Evolutionary conservation across 2,329 filamentous ascomycete genomes (phyloP).

Genomic region (Coniochaeta sp.): DNA sequence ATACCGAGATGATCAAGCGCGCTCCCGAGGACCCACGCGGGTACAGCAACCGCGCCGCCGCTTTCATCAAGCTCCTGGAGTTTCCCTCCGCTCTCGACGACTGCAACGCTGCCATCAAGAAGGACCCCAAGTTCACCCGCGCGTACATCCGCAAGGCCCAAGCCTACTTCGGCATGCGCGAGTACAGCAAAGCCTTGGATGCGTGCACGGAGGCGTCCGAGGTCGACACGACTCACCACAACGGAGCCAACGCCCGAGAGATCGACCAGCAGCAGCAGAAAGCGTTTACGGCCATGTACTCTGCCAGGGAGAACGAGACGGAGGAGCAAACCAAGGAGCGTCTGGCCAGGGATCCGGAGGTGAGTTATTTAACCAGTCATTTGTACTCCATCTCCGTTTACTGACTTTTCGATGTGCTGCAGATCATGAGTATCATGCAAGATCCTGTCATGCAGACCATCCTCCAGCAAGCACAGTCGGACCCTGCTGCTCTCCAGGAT

Average conservation of each 20-base stretch:
- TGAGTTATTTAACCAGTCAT: slow-evolving; percentile 38
- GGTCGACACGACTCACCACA: slow-evolving; percentile 63
- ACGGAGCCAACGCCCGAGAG: slow-evolving; percentile 76
- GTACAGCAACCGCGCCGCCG: slow-evolving; percentile 95
- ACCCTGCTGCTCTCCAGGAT: slow-evolving; percentile 87
- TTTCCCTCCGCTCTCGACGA: slow-evolving; percentile 92
- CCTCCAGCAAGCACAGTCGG: slow-evolving; percentile 89
- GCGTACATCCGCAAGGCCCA: slow-evolving; percentile 96
- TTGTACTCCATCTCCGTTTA: background rate
- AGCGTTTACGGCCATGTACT: slow-evolving; percentile 83
- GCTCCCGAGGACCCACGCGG: slow-evolving; percentile 87
- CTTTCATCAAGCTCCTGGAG: slow-evolving; percentile 92
- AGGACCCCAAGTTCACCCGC: slow-evolving; percentile 85
- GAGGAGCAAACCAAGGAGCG: slow-evolving; percentile 93
- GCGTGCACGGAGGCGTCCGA: slow-evolving; percentile 73
- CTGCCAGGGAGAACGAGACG: slow-evolving; percentile 85
- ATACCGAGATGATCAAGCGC: slow-evolving; percentile 95
- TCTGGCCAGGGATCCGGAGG: slow-evolving; percentile 84
- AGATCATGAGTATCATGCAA: slow-evolving; percentile 85
- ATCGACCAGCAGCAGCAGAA: slow-evolving; percentile 94
- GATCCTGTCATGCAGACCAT: slow-evolving; percentile 98
- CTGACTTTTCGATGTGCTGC: background rate
- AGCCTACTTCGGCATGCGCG: slow-evolving; percentile 93
- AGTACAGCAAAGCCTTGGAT: slow-evolving; percentile 93
- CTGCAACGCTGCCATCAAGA: slow-evolving; percentile 85